Evolutionary conservation across 2,329 filamentous ascomycete species (phyloP).

Genomic region (Hirsutella rhossiliensis): DNA sequence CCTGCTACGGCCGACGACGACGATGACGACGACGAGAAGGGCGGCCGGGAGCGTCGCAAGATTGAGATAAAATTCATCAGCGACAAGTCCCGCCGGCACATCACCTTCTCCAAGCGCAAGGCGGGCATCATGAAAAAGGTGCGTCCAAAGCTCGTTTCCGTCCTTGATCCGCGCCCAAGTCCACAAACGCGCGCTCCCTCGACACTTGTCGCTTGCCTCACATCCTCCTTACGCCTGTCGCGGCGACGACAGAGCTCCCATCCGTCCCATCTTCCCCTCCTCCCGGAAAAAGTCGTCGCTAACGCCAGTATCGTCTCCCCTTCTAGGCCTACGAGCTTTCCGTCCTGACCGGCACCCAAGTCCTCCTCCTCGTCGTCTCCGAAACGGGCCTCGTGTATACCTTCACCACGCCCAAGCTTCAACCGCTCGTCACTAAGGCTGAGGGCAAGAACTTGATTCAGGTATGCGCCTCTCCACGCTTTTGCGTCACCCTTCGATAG

Average conservation of each 20-base stretch:
- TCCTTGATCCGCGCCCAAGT: too few species aligned
- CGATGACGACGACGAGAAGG: constrained; percentile 96
- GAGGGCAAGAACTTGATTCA: constrained; percentile 99
- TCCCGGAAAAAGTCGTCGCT: neutral
- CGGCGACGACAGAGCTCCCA: too few species aligned
- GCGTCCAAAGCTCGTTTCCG: constrained; percentile 19
- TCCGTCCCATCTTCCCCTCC: neutral
- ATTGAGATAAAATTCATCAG: constrained; percentile 99
- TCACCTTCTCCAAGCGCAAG: constrained; percentile 99
- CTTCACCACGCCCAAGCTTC: constrained; percentile 95
- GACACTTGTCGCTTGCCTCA: too few species aligned
- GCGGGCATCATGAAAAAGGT: constrained; percentile 99
- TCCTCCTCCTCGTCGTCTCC: constrained; percentile 89
- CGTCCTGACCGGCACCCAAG: constrained; percentile 94
- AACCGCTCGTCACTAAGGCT: constrained; percentile 93
- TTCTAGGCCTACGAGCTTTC: constrained; percentile 88
- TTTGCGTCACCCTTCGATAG: neutral
- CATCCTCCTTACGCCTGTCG: too few species aligned
- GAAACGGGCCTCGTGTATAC: constrained; percentile 97
- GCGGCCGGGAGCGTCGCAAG: constrained; percentile 94
- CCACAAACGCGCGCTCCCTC: too few species aligned
- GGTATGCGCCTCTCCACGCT: constrained; percentile 40
- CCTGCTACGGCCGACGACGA: constrained; percentile 80
- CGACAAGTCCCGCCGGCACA: constrained; percentile 98
- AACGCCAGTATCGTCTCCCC: neutral